phyloP scores from a whole-genome alignment of 495 filamentous ascomycete species.

The Polyplosphaeria fusca region DNA sequence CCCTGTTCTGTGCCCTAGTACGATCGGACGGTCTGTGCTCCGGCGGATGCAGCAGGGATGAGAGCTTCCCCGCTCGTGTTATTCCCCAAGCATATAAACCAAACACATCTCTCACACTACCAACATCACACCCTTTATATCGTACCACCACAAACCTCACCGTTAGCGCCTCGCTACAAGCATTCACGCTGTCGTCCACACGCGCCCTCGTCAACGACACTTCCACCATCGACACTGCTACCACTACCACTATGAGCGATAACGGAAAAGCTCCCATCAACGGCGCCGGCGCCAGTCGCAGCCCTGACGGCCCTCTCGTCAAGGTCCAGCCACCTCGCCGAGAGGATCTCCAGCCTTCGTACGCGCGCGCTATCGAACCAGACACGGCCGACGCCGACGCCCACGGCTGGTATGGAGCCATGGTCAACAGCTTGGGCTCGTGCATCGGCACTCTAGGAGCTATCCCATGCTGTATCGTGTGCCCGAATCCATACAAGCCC shows the following conservation, averaged over 20 bases:
- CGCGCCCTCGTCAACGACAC: conserved; percentile 5
- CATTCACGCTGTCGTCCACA: conserved; percentile 6
- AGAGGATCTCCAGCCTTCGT: conserved; percentile 84
- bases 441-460: conserved; percentile 79
- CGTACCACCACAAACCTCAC: too few relatives aligned
- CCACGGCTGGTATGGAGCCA: conserved; percentile 86
- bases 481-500: conserved; percentile 96
- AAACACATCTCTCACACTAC: neutral
- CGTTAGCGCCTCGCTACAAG: neutral
- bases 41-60: too few relatives aligned
- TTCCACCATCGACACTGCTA: conserved; percentile 1
- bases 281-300: conserved; percentile 9
- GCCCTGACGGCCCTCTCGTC: conserved; percentile 49
- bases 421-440: conserved; percentile 77
- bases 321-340: conserved; percentile 75
- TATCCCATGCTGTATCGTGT: conserved; percentile 86
- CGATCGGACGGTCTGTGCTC: too few relatives aligned
- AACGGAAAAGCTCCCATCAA: conserved; percentile 30
- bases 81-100: too few relatives aligned
- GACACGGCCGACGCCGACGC: conserved; percentile 63
- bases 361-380: conserved; percentile 71
- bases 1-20: too few relatives aligned
- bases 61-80: too few relatives aligned
- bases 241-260: conserved; percentile 15
- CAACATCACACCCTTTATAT: too few relatives aligned